Evolutionary conservation across 495 filamentous ascomycete genomes (phyloP).

Genomic region (Rostrohypoxylon terebratum): DNA sequence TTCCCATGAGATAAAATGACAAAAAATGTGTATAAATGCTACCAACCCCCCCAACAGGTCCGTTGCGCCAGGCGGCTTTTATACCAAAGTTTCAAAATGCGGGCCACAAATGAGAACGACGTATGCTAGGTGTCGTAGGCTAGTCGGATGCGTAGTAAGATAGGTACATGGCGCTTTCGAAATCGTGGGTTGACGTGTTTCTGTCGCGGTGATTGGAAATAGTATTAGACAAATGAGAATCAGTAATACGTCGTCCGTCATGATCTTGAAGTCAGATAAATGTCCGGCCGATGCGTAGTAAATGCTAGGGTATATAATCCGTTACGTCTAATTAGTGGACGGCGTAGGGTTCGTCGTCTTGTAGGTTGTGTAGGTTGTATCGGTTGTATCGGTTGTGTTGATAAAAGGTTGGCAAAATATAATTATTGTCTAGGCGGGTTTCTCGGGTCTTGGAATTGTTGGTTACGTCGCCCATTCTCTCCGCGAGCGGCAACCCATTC

Average conservation of each 20-base stretch:
- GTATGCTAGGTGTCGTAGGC: conserved; percentile 13
- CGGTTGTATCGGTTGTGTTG: background rate
- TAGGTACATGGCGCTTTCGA: conserved; percentile 39
- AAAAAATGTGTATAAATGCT: conserved; percentile 48
- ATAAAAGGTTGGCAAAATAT: background rate
- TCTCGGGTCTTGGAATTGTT: conserved; percentile 52
- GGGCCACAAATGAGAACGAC: conserved; percentile 45
- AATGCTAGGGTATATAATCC: conserved; percentile 45
- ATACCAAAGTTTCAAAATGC: conserved; percentile 31
- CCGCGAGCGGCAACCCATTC: conserved; percentile 74
- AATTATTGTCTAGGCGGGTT: conserved; percentile 40
- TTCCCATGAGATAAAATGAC: conserved; percentile 11
- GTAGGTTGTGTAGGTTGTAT: background rate
- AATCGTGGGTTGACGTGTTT: background rate
- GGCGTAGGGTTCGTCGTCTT: conserved; percentile 16
- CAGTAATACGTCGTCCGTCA: conserved; percentile 33
- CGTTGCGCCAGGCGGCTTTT: conserved; percentile 46
- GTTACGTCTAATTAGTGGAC: conserved; percentile 37
- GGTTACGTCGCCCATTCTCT: conserved; percentile 61
- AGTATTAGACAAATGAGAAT: conserved; percentile 47
- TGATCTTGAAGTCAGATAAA: conserved; percentile 9
- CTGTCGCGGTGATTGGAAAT: conserved; percentile 12
- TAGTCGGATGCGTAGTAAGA: conserved; percentile 28
- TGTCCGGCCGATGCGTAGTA: conserved; percentile 29
- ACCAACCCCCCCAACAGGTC: conserved; percentile 29